Conservation (phyloP, 2,329 filamentous ascomycete species). For the Boeremia exigua region DNA sequence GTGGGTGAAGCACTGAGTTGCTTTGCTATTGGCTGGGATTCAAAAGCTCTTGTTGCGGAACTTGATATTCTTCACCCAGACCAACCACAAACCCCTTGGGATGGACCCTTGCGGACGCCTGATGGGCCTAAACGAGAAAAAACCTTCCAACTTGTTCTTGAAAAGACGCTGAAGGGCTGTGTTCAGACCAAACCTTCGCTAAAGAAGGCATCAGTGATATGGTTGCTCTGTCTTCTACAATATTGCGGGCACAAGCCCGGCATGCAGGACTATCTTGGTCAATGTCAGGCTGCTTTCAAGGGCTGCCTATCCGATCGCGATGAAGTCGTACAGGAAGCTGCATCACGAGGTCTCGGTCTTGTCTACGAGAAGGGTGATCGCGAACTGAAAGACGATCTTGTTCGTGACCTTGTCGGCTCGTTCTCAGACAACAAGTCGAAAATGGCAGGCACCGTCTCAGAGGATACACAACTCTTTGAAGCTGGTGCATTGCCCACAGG, state of each 20-base stretch:
- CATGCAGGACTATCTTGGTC: slow-evolving; percentile 74
- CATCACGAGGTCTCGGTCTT: slow-evolving; percentile 85
- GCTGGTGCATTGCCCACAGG: slow-evolving; percentile 88
- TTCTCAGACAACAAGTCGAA: slow-evolving; percentile 80
- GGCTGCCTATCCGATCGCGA: slow-evolving; percentile 85
- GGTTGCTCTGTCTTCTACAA: slow-evolving; percentile 90
- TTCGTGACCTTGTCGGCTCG: slow-evolving; percentile 84
- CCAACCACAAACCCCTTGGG: slow-evolving; percentile 42
- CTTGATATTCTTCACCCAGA: slow-evolving; percentile 72
- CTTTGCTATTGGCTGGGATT: slow-evolving; percentile 80
- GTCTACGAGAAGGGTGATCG: slow-evolving; percentile 93
- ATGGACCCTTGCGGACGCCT: slow-evolving; percentile 38
- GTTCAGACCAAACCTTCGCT: slow-evolving; percentile 86
- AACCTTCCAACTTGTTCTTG: slow-evolving; percentile 64
- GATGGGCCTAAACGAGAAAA: slow-evolving; percentile 40
- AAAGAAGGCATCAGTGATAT: slow-evolving; percentile 91
- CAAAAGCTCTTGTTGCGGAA: slow-evolving; percentile 75
- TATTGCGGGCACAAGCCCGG: slow-evolving; percentile 81
- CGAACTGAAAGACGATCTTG: slow-evolving; percentile 78
- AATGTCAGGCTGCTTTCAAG: slow-evolving; percentile 88
- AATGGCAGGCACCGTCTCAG: slow-evolving; percentile 76
- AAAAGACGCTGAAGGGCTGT: slow-evolving; percentile 78
- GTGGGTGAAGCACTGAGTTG: slow-evolving; percentile 87
- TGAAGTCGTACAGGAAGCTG: slow-evolving; percentile 93
- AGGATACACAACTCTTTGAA: slow-evolving; percentile 92